Conservation (phyloP, 2,329 filamentous ascomycete species). For the Blastomyces silverae region DNA sequence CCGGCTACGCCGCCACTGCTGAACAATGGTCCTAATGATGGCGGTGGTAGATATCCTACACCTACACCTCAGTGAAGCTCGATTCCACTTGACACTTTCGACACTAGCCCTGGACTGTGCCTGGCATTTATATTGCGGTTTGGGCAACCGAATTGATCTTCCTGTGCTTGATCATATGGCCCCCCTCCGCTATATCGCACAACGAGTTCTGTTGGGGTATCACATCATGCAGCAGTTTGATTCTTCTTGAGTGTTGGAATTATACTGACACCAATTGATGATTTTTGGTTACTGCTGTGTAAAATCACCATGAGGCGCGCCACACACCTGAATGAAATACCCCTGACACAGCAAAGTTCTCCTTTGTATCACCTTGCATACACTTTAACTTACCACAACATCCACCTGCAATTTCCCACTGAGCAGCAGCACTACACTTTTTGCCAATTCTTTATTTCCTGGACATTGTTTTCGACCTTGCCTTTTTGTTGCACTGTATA, state of each 20-base stretch:
- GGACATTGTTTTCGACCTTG: neutral
- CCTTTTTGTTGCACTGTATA: neutral
- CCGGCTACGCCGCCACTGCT: constrained; percentile 24
- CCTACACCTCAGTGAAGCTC: constrained; percentile 7
- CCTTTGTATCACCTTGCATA: neutral
- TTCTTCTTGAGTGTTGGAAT: neutral
- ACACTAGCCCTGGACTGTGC: neutral
- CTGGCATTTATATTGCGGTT: neutral
- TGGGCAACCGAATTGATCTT: neutral
- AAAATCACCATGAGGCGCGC: neutral
- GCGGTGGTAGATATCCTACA: constrained; percentile 15
- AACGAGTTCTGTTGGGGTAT: neutral
- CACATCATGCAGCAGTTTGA: neutral
- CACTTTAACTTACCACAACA: neutral
- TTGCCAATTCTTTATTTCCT: neutral
- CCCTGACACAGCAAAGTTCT: neutral
- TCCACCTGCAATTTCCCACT: neutral
- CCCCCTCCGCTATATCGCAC: neutral
- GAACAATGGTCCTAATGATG: neutral
- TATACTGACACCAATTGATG: neutral
- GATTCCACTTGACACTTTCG: neutral
- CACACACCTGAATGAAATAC: neutral
- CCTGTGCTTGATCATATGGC: neutral
- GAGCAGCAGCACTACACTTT: neutral
- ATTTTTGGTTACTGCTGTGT: neutral